Evolutionary conservation across 208 protist species (phyloP).

Genomic region (Crithidia expoeki): DNA sequence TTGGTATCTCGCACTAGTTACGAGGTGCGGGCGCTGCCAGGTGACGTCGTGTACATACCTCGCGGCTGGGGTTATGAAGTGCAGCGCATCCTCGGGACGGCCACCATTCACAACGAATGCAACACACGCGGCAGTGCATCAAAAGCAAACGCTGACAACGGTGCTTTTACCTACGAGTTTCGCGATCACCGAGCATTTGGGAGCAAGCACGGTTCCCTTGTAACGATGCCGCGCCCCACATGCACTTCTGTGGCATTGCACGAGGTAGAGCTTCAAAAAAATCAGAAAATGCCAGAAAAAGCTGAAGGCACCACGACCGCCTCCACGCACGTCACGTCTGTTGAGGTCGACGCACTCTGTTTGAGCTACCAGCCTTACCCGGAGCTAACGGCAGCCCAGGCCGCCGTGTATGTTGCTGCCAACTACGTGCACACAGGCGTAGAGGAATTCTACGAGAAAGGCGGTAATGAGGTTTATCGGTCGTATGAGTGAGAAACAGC

Average conservation of each 20-base stretch:
- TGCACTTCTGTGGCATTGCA: neutral
- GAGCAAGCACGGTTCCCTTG: neutral
- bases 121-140: neutral
- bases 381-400: slow-evolving; percentile 58
- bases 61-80: slow-evolving; percentile 65
- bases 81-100: slow-evolving; percentile 62
- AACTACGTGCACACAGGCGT: slow-evolving; percentile 83
- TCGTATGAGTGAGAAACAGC: slow-evolving; percentile 45
- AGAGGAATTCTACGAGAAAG: slow-evolving; percentile 76
- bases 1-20: slow-evolving; percentile 29
- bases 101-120: slow-evolving; percentile 28
- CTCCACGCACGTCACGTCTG: neutral
- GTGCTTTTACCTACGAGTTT: slow-evolving; percentile 1
- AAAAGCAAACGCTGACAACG: neutral
- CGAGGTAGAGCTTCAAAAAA: neutral
- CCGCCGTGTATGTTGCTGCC: slow-evolving; percentile 67
- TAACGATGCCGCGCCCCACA: neutral
- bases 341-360: slow-evolving; percentile 64
- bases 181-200: slow-evolving; percentile 19
- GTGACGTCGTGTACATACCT: slow-evolving; percentile 83
- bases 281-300: neutral
- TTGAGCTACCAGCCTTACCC: slow-evolving; percentile 77
- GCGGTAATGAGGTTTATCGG: slow-evolving; percentile 69
- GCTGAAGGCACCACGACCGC: neutral
- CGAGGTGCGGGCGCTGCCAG: slow-evolving; percentile 77